phyloP scores from a whole-genome alignment of 2,329 filamentous ascomycete genomes.

The Neocucurbitaria cava region DNA sequence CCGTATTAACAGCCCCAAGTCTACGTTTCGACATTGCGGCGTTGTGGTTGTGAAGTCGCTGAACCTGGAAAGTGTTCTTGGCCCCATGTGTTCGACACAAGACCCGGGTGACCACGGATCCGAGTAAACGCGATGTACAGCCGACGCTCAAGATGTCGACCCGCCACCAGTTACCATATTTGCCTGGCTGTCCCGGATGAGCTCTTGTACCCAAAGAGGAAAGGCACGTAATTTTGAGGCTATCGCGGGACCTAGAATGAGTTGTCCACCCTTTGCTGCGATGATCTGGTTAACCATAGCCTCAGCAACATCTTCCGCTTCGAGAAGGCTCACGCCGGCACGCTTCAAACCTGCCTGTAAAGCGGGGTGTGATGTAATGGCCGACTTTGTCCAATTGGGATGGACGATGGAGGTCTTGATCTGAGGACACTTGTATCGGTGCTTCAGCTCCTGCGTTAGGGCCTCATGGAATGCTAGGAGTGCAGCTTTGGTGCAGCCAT shows the following conservation, averaged over 20 bases:
- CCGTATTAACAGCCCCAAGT: not conserved
- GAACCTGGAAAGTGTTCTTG: not conserved
- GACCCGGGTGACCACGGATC: not conserved
- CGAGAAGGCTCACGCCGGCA: slow-evolving; percentile 42
- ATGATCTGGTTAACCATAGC: slow-evolving; percentile 55
- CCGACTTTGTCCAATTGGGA: slow-evolving; percentile 52
- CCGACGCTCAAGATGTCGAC: slow-evolving; percentile 29
- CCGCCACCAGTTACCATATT: slow-evolving; percentile 35
- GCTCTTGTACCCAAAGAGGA: slow-evolving; percentile 45
- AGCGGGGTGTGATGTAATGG: slow-evolving; percentile 39
- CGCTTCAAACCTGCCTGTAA: slow-evolving; percentile 42
- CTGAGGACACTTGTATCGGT: slow-evolving; percentile 51
- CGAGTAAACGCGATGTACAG: slow-evolving; percentile 13
- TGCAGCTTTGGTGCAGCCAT: slow-evolving; percentile 45
- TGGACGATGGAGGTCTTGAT: slow-evolving; percentile 54
- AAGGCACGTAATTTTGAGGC: slow-evolving; percentile 34
- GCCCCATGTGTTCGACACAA: slow-evolving; percentile 7
- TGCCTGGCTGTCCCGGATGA: slow-evolving; percentile 39
- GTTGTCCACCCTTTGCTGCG: slow-evolving; percentile 49
- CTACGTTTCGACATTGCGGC: slow-evolving; percentile 4
- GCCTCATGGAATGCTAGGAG: slow-evolving; percentile 44
- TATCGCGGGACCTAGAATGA: slow-evolving; percentile 46
- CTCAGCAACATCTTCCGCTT: slow-evolving; percentile 50
- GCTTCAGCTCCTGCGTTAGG: slow-evolving; percentile 50
- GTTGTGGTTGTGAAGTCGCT: not conserved